Conservation (phyloP, 1,284 basidiomycete species). For the Rhodotorula mucilaginosa region DNA sequence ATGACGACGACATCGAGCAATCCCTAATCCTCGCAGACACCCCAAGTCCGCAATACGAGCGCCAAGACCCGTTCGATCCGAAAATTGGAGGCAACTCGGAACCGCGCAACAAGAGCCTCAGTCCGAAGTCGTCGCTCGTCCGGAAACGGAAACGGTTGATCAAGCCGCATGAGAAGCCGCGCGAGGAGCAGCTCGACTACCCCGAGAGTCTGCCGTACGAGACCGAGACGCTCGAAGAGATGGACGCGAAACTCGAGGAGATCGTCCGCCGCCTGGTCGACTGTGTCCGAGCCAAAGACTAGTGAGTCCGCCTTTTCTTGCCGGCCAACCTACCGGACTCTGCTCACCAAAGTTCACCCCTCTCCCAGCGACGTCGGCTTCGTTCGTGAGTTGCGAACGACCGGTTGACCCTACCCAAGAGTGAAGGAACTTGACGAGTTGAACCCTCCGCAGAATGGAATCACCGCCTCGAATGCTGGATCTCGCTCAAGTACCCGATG, state of each 20-base stretch:
- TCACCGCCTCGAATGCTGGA: constrained; percentile 58
- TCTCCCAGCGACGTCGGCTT: constrained; percentile 39
- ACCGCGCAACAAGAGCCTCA: not conserved
- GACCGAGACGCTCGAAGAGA: constrained; percentile 73
- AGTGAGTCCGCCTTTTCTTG: constrained; percentile 56
- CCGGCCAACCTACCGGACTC: constrained; percentile 69
- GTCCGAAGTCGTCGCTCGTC: constrained; percentile 1
- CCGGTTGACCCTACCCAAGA: not conserved
- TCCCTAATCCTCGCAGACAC: constrained; percentile 35
- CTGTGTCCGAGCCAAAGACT: constrained; percentile 75
- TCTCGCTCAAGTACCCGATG: constrained; percentile 78
- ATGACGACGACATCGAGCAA: constrained; percentile 40
- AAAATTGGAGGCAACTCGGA: too few relatives aligned
- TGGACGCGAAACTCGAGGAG: constrained; percentile 75
- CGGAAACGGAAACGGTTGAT: constrained; percentile 19
- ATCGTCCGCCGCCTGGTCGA: constrained; percentile 72
- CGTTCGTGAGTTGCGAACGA: constrained; percentile 28
- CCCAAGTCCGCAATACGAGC: constrained; percentile 25
- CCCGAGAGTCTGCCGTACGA: constrained; percentile 65
- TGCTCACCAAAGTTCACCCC: constrained; percentile 24
- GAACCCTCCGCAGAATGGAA: constrained; percentile 56
- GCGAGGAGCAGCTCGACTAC: constrained; percentile 44
- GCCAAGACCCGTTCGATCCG: constrained; percentile 29
- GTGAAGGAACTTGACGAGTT: not conserved
- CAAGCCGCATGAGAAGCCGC: constrained; percentile 33